Evolutionary conservation across 495 filamentous ascomycete species (phyloP).

Genomic region (Parmelia sp.): DNA sequence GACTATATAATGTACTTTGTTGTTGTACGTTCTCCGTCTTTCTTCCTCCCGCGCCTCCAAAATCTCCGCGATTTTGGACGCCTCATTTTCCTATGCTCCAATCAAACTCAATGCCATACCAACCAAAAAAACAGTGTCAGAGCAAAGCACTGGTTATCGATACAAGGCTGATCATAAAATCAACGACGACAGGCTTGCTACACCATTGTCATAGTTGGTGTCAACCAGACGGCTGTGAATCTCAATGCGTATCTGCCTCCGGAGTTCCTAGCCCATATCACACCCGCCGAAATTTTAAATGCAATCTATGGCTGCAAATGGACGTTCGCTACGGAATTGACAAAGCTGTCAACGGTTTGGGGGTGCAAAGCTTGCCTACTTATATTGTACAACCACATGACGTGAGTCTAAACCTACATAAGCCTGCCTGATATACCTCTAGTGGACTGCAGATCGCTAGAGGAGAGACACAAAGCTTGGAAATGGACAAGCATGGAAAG

Average conservation of each 20-base stretch:
- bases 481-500: not conserved
- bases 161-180: not conserved
- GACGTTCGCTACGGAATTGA: conserved; percentile 45
- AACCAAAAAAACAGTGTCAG: too few species aligned
- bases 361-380: conserved; percentile 49
- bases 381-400: conserved; percentile 48
- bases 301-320: conserved; percentile 51
- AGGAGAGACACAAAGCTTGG: not conserved
- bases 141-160: not conserved
- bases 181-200: conserved; percentile 25
- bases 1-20: conserved; percentile 50
- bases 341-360: conserved; percentile 43
- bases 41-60: not conserved
- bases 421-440: not conserved
- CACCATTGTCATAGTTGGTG: conserved; percentile 44
- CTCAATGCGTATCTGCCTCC: conserved; percentile 51
- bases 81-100: not conserved
- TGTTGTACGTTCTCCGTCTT: conserved; percentile 31
- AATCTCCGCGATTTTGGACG: not conserved
- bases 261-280: conserved; percentile 38
- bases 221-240: conserved; percentile 45
- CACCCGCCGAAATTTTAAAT: conserved; percentile 38
- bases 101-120: too few species aligned
- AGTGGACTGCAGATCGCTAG: not conserved
- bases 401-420: conserved; percentile 30